These are phyloP conservation scores for Colletotrichum coccodes DNA, from an alignment of 2,329 filamentous ascomycete genomes.

Conservation along the genomic window DNA sequence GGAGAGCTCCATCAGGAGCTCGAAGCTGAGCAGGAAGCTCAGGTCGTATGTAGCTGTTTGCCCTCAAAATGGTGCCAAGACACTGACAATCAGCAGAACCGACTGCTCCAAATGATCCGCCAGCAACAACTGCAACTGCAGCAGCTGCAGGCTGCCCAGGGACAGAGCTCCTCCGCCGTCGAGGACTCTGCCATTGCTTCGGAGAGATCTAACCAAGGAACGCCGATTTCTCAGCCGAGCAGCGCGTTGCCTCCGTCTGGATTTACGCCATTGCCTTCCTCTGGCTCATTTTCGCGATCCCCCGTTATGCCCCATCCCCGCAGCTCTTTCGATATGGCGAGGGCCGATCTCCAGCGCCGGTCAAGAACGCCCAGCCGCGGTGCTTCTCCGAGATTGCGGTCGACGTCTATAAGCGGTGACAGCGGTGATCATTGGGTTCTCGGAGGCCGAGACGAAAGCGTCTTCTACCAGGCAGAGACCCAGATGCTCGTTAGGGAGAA, in stretches of 20 bases:
- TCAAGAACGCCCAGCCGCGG: constrained; percentile 69
- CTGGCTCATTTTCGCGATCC: constrained; percentile 61
- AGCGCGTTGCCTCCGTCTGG: constrained; percentile 4
- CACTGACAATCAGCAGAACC: constrained; percentile 63
- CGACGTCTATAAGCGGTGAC: constrained; percentile 68
- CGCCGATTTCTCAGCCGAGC: constrained; percentile 47
- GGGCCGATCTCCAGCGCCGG: constrained; percentile 64
- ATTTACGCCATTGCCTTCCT: constrained; percentile 45
- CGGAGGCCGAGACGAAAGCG: constrained; percentile 76
- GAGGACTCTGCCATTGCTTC: constrained; percentile 61
- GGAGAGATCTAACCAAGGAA: constrained; percentile 54
- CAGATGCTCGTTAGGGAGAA: constrained; percentile 83
- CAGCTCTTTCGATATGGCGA: constrained; percentile 68
- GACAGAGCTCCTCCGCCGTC: constrained; percentile 50
- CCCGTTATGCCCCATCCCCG: constrained; percentile 61
- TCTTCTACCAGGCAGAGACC: constrained; percentile 85
- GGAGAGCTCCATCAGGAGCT: constrained; percentile 83
- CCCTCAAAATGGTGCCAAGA: background rate
- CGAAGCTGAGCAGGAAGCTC: constrained; percentile 81
- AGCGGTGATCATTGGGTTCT: constrained; percentile 68
- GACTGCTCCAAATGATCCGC: constrained; percentile 80
- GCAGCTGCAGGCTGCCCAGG: constrained; percentile 60
- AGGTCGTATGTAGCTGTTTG: constrained; percentile 66
- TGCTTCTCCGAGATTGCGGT: constrained; percentile 65
- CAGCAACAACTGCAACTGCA: constrained; percentile 78